Evolutionary conservation across 2,329 filamentous ascomycete species (phyloP).

Genomic region (Hirsutella thompsonii): DNA sequence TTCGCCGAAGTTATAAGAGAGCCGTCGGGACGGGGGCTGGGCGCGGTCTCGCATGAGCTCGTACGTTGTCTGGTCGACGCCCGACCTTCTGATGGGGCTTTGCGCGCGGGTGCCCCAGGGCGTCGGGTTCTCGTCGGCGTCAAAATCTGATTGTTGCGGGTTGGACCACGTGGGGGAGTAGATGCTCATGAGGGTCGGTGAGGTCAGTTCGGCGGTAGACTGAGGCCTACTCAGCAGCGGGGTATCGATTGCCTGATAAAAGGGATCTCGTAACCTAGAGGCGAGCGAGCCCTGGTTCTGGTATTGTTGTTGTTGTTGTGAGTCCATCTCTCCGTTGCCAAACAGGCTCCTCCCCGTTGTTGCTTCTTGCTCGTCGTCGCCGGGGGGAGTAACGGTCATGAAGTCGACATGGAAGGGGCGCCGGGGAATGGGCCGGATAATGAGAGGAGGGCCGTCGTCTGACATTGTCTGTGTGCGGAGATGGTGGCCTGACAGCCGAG

Average conservation of each 20-base stretch:
- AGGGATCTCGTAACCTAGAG: conserved; percentile 26
- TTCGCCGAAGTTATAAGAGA: conserved; percentile 18
- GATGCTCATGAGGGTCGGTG: conserved; percentile 83
- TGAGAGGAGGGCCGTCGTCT: conserved; percentile 31
- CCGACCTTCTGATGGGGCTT: conserved; percentile 41
- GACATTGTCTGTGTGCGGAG: conserved; percentile 17
- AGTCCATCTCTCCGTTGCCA: neutral
- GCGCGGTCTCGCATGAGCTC: conserved; percentile 29
- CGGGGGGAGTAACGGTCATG: conserved; percentile 30
- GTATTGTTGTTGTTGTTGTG: neutral
- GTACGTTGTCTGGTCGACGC: conserved; percentile 30
- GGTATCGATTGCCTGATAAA: conserved; percentile 24
- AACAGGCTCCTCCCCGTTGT: no score
- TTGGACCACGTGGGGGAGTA: conserved; percentile 58
- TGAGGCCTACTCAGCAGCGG: conserved; percentile 51
- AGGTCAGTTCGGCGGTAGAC: conserved; percentile 76
- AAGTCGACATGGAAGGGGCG: conserved; percentile 54
- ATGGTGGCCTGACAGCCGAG: neutral
- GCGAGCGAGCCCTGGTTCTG: neutral
- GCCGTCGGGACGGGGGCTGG: conserved; percentile 18
- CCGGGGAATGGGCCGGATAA: conserved; percentile 59
- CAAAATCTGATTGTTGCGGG: conserved; percentile 26
- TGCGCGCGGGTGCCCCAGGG: conserved; percentile 71
- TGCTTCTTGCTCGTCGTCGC: conserved; percentile 12
- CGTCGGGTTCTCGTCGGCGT: conserved; percentile 45